Percentiles rank a stretch among this genome's conserved stretches.
phyloP scores from a whole-genome alignment of 1,284 basidiomycete species.

The Cutaneotrichosporon curvatum region DNA sequence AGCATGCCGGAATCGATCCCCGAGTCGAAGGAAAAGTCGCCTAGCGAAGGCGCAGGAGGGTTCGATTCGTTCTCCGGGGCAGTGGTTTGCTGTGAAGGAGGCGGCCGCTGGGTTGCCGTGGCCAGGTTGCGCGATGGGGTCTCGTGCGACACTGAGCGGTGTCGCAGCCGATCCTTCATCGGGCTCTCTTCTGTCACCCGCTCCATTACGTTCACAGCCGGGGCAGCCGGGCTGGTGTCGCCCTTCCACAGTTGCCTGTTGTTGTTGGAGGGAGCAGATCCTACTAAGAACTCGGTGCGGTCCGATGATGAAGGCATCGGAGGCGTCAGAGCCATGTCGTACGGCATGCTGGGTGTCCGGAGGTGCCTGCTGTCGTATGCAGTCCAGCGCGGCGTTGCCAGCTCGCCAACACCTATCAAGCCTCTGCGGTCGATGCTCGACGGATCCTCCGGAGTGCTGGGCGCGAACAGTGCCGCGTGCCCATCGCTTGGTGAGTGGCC shows the following conservation, averaged over 20 bases:
- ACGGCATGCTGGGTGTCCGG: slow-evolving; percentile 43
- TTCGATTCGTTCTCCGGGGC: not conserved
- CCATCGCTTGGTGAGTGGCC: slow-evolving; percentile 5
- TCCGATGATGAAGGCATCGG: slow-evolving; percentile 17
- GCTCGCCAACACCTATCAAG: slow-evolving; percentile 88
- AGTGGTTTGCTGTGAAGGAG: not conserved
- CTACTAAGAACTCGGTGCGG: slow-evolving; percentile 4
- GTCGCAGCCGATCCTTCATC: slow-evolving; percentile 10
- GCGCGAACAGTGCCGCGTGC: slow-evolving; percentile 16
- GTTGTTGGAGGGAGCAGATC: slow-evolving; percentile 8
- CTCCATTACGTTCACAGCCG: slow-evolving; percentile 21
- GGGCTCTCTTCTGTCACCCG: slow-evolving; percentile 24
- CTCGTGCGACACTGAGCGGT: slow-evolving; percentile 19
- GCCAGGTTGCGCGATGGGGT: slow-evolving; percentile 2
- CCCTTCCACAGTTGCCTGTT: no score
- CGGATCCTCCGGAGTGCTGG: slow-evolving; percentile 53
- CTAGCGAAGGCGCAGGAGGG: slow-evolving; percentile 24
- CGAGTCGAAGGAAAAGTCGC: slow-evolving; percentile 38
- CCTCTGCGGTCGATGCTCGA: slow-evolving; percentile 76
- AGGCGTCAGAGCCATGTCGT: slow-evolving; percentile 23
- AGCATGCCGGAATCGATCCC: slow-evolving; percentile 29
- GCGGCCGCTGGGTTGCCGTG: not conserved
- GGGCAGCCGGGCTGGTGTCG: no score
- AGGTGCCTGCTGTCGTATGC: slow-evolving; percentile 40
- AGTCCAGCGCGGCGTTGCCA: slow-evolving; percentile 93